Base-by-base conservation (phyloP, 176 grass and related monocot species). In the Guadua angustifolia region DNA sequence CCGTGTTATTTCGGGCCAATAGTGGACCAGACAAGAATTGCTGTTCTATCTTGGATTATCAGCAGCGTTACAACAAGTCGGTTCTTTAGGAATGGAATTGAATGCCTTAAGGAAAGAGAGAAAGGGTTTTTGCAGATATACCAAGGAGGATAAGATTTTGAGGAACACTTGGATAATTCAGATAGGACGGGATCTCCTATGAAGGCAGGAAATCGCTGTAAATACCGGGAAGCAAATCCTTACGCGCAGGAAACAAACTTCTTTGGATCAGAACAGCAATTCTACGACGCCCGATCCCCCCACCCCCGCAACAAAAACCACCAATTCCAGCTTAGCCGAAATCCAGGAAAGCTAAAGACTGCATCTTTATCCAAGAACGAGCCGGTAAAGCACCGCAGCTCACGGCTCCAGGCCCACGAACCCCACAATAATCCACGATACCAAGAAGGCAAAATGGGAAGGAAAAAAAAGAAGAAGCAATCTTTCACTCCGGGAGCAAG, bases 401-500 rank as follows among this genome's bases (percentile, higher is more conserved):
- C 77, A 55, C 32, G n/a, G n/a, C 14, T 7, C 77, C 21, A 17
- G 57, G 29, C 1, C 19, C 1, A 38, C 19, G 58, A 44, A 4
- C 50, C 76, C 58, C 22, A 29, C 46, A 26, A 79, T 40, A 26
- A 74, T 49, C 77, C 71, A 73, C 56, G 77, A 55, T 42, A n/a
- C 62, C 35, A 68, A 76, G 42, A 57, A 40, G 44, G 77, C 15
- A 29, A 38, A 47, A 0, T 11, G 13, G 12, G 17, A 21, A 35
- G 29, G 29, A 58, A 7, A 36, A 36, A 4, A 36, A 3, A 36
- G 35, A 79, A 75, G 38, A 26, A 59, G 7, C 50, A 35, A 55
- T 53, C 25, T 89, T 75, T 89, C 71, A 2, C 16, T 61, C 2
- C 29, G 14, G 71, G 69, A 69, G 53, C 35, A 72, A 81, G 77